phyloP scores from a whole-genome alignment of 2,329 filamentous ascomycete species.

The Diatrype stigma region DNA sequence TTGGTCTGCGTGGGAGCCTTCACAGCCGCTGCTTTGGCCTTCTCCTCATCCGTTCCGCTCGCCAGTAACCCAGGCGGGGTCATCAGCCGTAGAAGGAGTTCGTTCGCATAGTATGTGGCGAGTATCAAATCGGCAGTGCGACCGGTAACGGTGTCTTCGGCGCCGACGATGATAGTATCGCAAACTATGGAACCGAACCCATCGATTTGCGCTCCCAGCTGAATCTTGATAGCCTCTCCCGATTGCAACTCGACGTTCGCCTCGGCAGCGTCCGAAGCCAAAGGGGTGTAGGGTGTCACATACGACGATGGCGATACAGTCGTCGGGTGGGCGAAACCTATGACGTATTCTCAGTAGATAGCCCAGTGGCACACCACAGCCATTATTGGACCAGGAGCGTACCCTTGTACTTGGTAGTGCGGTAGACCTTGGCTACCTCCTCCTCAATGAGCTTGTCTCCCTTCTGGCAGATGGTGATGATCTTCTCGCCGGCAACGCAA shows the following conservation, averaged over 20 bases:
- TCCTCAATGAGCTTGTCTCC: conserved; percentile 94
- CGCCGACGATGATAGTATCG: conserved; percentile 76
- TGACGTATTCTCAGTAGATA: conserved; percentile 13
- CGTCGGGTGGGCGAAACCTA: conserved; percentile 87
- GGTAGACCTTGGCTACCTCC: conserved; percentile 93
- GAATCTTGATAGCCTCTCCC: conserved; percentile 90
- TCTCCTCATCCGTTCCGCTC: conserved; percentile 85
- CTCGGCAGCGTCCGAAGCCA: conserved; percentile 82
- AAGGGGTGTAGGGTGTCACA: conserved; percentile 93
- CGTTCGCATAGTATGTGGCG: conserved; percentile 92
- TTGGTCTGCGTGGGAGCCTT: conserved; percentile 82
- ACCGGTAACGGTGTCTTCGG: conserved; percentile 63
- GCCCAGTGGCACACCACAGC: background rate
- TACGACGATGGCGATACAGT: conserved; percentile 92
- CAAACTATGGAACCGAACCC: conserved; percentile 96
- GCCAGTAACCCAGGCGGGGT: conserved; percentile 83
- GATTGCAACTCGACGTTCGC: conserved; percentile 74
- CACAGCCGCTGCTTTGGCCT: conserved; percentile 79
- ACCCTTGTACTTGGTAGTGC: conserved; percentile 99
- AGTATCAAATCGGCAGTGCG: conserved; percentile 82
- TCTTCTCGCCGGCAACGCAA: conserved; percentile 81
- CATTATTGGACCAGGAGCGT: conserved; percentile 24
- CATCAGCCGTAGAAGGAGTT: conserved; percentile 87
- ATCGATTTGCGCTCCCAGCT: conserved; percentile 98
- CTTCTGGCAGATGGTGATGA: conserved; percentile 90